These are phyloP conservation scores for Maudiozyma saulgeensis DNA, from an alignment of 805 yeast species.

Conservation along the genomic window DNA sequence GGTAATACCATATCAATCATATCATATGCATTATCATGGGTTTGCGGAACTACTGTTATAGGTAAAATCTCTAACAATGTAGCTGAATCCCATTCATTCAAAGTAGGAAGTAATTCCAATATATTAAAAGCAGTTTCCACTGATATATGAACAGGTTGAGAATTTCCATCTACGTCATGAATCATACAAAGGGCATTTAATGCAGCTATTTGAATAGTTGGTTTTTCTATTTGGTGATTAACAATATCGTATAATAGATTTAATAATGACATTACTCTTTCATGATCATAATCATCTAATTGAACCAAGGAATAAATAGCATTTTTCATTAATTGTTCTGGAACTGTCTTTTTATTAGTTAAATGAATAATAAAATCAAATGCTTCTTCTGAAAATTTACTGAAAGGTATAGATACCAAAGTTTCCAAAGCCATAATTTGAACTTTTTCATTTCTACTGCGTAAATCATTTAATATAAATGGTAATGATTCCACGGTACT, in stretches of 20 bases:
- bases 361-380: slow-evolving; percentile 30
- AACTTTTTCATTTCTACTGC: slow-evolving; percentile 37
- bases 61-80: slow-evolving; percentile 53
- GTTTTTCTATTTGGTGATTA: slow-evolving; percentile 42
- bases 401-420: slow-evolving; percentile 47
- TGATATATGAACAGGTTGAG: slow-evolving; percentile 31
- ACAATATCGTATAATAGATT: slow-evolving; percentile 15
- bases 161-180: slow-evolving; percentile 37
- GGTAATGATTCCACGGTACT: slow-evolving; percentile 49
- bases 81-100: slow-evolving; percentile 66
- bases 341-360: slow-evolving; percentile 37
- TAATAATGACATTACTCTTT: slow-evolving; percentile 41
- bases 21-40: slow-evolving; percentile 51
- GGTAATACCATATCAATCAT: slow-evolving; percentile 61
- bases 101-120: slow-evolving; percentile 26
- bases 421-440: slow-evolving; percentile 59
- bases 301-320: slow-evolving; percentile 65
- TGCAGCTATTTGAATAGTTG: slow-evolving; percentile 61
- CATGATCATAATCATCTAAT: slow-evolving; percentile 47
- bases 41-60: slow-evolving; percentile 59
- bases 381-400: slow-evolving; percentile 41
- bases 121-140: slow-evolving; percentile 32
- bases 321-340: slow-evolving; percentile 51
- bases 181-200: slow-evolving; percentile 57
- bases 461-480: slow-evolving; percentile 43